These are phyloP conservation scores for Fraxinus americana DNA, from an alignment of 257 asterid genomes.

Conservation along the genomic window DNA sequence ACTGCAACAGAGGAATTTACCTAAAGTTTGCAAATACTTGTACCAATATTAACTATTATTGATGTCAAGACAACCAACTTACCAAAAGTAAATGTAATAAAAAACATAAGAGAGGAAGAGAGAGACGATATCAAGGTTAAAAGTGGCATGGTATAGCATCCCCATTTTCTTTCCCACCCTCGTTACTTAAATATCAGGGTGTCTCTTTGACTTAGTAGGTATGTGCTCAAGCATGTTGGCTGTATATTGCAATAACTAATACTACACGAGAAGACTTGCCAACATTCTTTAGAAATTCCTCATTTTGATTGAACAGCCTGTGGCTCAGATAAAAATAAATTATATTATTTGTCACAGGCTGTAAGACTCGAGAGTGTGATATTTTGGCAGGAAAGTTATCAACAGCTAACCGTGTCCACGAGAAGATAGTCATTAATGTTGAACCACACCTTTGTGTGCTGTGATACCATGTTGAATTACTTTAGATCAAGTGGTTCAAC, in stretches of 20 bases:
- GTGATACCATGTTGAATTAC: background rate
- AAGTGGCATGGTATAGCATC: background rate
- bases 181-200: background rate
- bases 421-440: background rate
- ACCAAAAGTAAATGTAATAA: background rate
- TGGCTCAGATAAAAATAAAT: slow-evolving; percentile 1
- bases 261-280: background rate
- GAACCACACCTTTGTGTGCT: background rate
- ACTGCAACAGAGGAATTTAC: background rate
- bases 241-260: background rate
- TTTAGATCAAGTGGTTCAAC: background rate
- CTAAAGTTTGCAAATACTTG: background rate
- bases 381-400: background rate
- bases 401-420: background rate
- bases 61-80: background rate
- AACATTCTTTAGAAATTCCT: background rate
- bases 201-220: background rate
- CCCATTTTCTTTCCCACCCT: background rate
- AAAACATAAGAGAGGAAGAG: background rate
- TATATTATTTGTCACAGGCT: background rate
- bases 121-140: background rate
- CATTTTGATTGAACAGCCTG: background rate
- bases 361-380: background rate
- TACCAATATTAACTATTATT: background rate
- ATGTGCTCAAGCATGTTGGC: background rate